These are phyloP conservation scores for Stagonosporopsis chrysanthemi DNA, from an alignment of 2,329 filamentous ascomycete genomes.

Conservation along the genomic window DNA sequence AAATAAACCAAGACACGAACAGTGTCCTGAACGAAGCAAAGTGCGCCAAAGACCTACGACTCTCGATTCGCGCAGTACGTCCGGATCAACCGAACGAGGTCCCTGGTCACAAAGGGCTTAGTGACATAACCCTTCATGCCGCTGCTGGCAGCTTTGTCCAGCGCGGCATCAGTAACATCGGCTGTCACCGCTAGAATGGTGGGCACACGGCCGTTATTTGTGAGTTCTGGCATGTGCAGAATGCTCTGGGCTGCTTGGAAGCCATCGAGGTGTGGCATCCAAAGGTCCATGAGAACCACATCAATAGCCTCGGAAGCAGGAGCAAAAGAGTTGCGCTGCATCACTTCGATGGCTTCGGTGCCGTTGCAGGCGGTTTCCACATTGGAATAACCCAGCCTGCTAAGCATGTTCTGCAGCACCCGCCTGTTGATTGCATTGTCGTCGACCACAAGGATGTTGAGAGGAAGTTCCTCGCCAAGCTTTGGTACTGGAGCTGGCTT, in stretches of 20 bases:
- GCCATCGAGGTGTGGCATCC: constrained; percentile 78
- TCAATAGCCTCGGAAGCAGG: constrained; percentile 57
- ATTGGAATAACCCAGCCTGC: constrained; percentile 69
- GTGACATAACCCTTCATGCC: constrained; percentile 75
- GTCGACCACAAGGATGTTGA: constrained; percentile 74
- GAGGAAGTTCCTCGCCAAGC: constrained; percentile 67
- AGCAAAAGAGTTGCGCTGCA: constrained; percentile 52
- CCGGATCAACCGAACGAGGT: constrained; percentile 67
- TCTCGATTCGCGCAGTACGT: constrained; percentile 51
- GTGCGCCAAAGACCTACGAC: constrained; percentile 3
- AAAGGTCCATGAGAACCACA: constrained; percentile 76
- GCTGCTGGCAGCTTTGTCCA: constrained; percentile 65
- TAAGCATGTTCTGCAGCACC: constrained; percentile 70
- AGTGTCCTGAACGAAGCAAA: constrained; percentile 16
- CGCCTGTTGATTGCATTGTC: constrained; percentile 77
- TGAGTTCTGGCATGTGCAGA: constrained; percentile 55
- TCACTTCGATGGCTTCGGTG: constrained; percentile 69
- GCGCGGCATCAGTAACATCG: constrained; percentile 70
- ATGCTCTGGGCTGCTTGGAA: constrained; percentile 73
- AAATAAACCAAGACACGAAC: constrained; percentile 20
- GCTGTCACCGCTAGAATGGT: constrained; percentile 70
- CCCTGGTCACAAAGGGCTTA: constrained; percentile 70
- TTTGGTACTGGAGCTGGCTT: constrained; percentile 24
- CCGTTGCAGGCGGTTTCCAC: constrained; percentile 73
- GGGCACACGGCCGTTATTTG: constrained; percentile 46